Evolutionary conservation across 108 stramenopile species (phyloP), one percentile per base, ranked within the genome.

Genomic region (Cylindrotheca closterium): DNA sequence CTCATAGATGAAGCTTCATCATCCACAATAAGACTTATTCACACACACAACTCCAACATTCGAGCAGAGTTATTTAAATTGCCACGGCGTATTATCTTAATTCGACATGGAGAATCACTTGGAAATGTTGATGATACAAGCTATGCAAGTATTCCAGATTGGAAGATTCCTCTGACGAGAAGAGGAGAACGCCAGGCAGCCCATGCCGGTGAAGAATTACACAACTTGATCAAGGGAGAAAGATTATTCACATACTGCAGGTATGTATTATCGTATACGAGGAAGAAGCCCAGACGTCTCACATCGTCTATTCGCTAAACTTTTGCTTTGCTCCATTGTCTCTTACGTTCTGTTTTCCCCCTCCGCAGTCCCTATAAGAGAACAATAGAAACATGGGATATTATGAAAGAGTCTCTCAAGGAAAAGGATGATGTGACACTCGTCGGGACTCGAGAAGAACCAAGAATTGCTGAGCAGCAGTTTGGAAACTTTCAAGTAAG

Each of bases 401-500:
- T 73, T 30, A 59, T 73, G 19, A 33, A 52, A 28, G 29, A 64
- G 25, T 53, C 60, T 52, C 52, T 73, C 23, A 24, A 60, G 10
- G 37, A 54, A 30, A 28, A 52, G 23, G 60, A 31, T 4, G 58
- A 58, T 37, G 58, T 73, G 63, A 30, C 59, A 51, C 63, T 89
- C 42, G 58, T 83, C 56, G 74, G 79, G 23, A 55, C 74, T 33
- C 71, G 75, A 70, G 81, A 87, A 65, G 89, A 91, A 67, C 89
- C 90, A 22, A 72, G 90, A 1, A 81, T 88, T 32, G 70, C 76
- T 19, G 90, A 92, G 71, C 90, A 87, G 54, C 85, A 92, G 58
- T 86, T 92, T 71, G 90, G 85, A 24, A 92, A 92, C 60, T 92
- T 88, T 74, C 90, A 87, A 63, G 64, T 65, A 63, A 32, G 51